Evolutionary conservation across 176 grass and related monocot species (phyloP), one percentile per base, ranked within the genome.

Genomic region (Phyllostachys edulis): DNA sequence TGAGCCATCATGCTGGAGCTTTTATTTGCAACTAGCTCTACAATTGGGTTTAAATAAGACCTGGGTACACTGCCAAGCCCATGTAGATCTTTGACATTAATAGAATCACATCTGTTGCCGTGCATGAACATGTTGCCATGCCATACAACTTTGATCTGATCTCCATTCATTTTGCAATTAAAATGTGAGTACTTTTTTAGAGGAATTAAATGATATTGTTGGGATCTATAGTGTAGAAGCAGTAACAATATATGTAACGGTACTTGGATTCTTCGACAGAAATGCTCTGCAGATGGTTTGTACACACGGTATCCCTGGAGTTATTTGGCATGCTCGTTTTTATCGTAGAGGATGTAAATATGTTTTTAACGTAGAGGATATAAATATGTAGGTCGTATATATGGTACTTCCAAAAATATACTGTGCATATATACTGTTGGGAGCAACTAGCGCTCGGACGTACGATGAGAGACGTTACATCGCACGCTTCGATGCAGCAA

Each of bases 101-200:
- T 3, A n/a, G 13, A 9, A 67, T 67, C 10, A 52, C 63, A 76
- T 68, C 15, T 87, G 9, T 27, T 34, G 20, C 2, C 50, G 60
- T 59, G n/a, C 20, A 59, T 27, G 9, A 1, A 27, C 50, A 52
- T 52, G 50, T 52, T 57, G 7, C 21, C 17, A 57, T 57, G 20
- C 62, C 62, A 64, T 64, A 56, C 64, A 80, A 6, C 64, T 27
- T 27, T 26, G 78, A 69, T 27, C 34, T 39, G 78, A 68, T 40
- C 34, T 52, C 34, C 34, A 52, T 80, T 80, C 64, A 55, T 80
- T 40, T 40, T 80, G 64, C 47, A 80, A 80, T 55, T 51, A 40
- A 55, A 55, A 69, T 24, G 21, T 10, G 38, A 60, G 60, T 37
- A 34, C 41, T 36, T 18, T 0, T 50, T 18, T 21, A 54, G 13